phyloP scores from a whole-genome alignment of 2,329 filamentous ascomycete species.

The Diaporthe citriasiana region DNA sequence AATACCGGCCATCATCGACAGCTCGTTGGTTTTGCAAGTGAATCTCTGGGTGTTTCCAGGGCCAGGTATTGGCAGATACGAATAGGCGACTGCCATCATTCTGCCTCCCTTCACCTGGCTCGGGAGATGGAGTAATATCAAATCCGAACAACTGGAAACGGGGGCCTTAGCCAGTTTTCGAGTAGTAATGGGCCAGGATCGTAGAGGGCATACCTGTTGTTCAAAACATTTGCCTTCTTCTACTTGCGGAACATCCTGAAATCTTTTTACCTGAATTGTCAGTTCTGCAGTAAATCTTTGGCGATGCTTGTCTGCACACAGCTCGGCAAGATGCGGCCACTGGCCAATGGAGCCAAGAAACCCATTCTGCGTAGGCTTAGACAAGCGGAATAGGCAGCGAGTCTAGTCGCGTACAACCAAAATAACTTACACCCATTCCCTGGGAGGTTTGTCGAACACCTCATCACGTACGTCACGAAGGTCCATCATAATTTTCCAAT shows the following conservation, averaged over 20 bases:
- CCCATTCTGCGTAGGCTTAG: neutral
- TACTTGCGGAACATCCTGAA: neutral
- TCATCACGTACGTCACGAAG: neutral
- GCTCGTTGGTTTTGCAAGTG: slow-evolving; percentile 3
- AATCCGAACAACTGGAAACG: neutral
- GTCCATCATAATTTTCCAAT: neutral
- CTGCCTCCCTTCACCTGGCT: neutral
- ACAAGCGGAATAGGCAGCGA: neutral
- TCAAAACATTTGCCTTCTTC: slow-evolving; percentile 17
- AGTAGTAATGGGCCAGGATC: neutral
- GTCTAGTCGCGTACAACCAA: neutral
- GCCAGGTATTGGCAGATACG: neutral
- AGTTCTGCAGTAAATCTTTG: neutral
- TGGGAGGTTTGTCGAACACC: neutral
- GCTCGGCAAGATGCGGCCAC: no score
- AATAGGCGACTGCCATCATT: neutral
- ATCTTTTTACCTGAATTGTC: neutral
- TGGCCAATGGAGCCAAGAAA: no score
- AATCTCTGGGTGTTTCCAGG: neutral
- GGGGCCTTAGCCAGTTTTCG: neutral
- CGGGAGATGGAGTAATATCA: neutral
- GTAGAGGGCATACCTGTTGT: neutral
- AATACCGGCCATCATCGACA: neutral
- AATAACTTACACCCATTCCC: neutral
- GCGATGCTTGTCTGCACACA: no score